Evolutionary conservation across 2,329 filamentous ascomycete genomes (phyloP).

Genomic region (Epichloe bromicola): DNA sequence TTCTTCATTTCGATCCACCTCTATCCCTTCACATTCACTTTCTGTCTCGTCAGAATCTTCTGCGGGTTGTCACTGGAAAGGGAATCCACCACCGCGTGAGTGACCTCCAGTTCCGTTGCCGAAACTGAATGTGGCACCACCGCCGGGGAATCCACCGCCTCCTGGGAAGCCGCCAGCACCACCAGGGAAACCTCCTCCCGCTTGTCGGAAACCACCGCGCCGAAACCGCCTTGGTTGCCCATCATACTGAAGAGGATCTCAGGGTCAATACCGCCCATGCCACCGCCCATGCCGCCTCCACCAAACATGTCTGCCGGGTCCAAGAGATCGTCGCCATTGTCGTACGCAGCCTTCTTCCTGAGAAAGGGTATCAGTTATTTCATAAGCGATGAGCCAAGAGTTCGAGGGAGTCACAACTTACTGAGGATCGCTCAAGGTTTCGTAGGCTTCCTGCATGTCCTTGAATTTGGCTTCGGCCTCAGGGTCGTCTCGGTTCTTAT

Average conservation of each 20-base stretch:
- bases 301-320: conserved; percentile 81
- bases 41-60: conserved; percentile 21
- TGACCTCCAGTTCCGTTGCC: conserved; percentile 21
- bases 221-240: conserved; percentile 49
- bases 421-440: conserved; percentile 87
- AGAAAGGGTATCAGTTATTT: neutral
- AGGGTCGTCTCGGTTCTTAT: conserved; percentile 87
- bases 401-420: conserved; percentile 34
- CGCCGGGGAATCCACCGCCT: conserved; percentile 30
- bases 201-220: conserved; percentile 36
- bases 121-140: conserved; percentile 41
- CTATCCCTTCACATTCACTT: conserved; percentile 17
- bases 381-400: neutral
- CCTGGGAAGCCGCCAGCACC: conserved; percentile 36
- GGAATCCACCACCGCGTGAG: conserved; percentile 25
- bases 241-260: conserved; percentile 78
- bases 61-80: conserved; percentile 38
- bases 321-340: conserved; percentile 82
- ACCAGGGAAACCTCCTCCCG: conserved; percentile 37
- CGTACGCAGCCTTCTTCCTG: conserved; percentile 79
- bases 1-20: conserved; percentile 15
- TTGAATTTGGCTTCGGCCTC: conserved; percentile 88
- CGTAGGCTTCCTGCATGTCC: conserved; percentile 94
- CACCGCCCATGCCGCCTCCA: conserved; percentile 50
- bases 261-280: conserved; percentile 58